A percentile compares a stretch with the other conserved stretches of the same genome.
Evolutionary conservation across 2,329 filamentous ascomycete species (phyloP).

Genomic region (Alternaria ethzedia): DNA sequence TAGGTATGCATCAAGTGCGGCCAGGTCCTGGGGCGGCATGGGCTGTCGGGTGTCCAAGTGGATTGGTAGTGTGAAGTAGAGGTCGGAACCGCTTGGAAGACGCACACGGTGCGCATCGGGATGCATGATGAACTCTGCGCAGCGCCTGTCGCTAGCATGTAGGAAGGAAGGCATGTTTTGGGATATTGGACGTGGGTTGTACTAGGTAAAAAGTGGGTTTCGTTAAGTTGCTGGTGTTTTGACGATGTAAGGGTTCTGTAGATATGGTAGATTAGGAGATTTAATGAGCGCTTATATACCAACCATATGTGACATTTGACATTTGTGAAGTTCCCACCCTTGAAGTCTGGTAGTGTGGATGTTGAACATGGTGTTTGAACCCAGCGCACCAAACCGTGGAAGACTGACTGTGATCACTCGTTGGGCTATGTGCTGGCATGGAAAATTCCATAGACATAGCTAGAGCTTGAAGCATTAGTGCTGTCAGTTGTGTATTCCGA

Average conservation of each 20-base stretch:
- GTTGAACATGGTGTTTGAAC: background rate
- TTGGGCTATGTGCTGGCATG: background rate
- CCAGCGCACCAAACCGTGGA: background rate
- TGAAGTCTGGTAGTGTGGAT: background rate
- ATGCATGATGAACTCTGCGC: background rate
- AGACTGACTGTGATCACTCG: background rate
- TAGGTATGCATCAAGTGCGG: background rate
- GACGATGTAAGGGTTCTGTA: background rate
- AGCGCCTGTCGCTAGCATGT: background rate
- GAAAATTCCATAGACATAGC: background rate
- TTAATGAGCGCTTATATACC: background rate
- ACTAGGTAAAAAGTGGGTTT: background rate
- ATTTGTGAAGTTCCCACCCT: background rate
- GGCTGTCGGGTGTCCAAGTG: background rate
- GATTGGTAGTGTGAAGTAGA: conserved; percentile 8
- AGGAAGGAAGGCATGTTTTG: background rate
- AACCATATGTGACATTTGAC: background rate
- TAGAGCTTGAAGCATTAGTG: fast-evolving
- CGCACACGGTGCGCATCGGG: background rate
- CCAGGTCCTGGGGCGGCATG: background rate
- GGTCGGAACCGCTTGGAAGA: background rate
- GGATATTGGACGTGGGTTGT: too few relatives aligned
- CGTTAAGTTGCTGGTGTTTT: background rate
- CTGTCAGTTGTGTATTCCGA: fast-evolving
- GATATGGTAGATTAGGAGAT: background rate